Evolutionary conservation across 2,329 filamentous ascomycete genomes (phyloP).

Genomic region (Trichophyton rubrum): DNA sequence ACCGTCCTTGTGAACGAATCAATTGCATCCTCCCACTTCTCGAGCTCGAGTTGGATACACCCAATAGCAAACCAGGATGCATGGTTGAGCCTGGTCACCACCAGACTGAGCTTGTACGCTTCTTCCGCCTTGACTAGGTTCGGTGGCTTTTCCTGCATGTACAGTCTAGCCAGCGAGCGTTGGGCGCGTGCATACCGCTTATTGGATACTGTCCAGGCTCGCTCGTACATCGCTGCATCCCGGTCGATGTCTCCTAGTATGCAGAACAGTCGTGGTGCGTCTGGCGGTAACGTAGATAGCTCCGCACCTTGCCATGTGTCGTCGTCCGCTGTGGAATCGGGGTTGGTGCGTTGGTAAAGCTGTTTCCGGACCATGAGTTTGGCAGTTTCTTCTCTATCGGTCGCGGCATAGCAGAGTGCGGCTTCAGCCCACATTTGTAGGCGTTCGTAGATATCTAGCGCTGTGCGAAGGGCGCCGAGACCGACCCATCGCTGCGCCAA

Average conservation of each 20-base stretch:
- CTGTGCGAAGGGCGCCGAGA: slow-evolving; percentile 75
- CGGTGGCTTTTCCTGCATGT: slow-evolving; percentile 47
- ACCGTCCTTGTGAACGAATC: slow-evolving; percentile 76
- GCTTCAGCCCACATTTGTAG: slow-evolving; percentile 91
- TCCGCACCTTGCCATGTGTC: slow-evolving; percentile 55
- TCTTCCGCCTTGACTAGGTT: slow-evolving; percentile 58
- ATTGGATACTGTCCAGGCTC: slow-evolving; percentile 77
- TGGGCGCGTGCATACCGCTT: slow-evolving; percentile 76
- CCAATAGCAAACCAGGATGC: slow-evolving; percentile 83
- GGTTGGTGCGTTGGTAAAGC: slow-evolving; percentile 54
- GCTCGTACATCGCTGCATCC: slow-evolving; percentile 61
- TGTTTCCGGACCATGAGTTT: slow-evolving; percentile 62
- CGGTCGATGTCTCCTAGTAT: slow-evolving; percentile 84
- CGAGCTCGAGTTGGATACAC: slow-evolving; percentile 70
- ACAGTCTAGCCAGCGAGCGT: slow-evolving; percentile 68
- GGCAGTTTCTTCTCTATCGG: slow-evolving; percentile 72
- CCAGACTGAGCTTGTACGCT: slow-evolving; percentile 65
- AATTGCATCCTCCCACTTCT: slow-evolving; percentile 63
- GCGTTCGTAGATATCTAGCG: slow-evolving; percentile 89
- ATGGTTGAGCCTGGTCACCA: slow-evolving; percentile 67
- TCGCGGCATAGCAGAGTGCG: slow-evolving; percentile 72
- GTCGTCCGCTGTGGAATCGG: slow-evolving; percentile 35
- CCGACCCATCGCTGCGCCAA: slow-evolving; percentile 85
- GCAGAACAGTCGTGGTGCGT: slow-evolving; percentile 80
- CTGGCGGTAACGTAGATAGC: slow-evolving; percentile 56